Evolutionary conservation across 164 flowering plant species (phyloP), one percentile per base, ranked within the genome.

Genomic region (Piper betle): DNA sequence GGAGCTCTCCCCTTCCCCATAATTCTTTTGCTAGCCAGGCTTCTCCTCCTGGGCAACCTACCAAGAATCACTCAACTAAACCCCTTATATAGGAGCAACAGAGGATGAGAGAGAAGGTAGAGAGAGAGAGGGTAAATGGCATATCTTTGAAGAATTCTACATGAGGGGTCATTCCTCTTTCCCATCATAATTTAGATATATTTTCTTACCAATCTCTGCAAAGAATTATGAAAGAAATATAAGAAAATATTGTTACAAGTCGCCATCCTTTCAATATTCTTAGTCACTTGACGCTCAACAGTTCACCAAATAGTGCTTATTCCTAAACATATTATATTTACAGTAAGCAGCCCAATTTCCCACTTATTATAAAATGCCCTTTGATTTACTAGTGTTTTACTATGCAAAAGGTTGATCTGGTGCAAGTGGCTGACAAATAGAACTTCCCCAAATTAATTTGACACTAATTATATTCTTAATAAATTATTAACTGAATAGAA

Each of bases 1-100:
- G 96, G 91, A 19, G 81, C 72, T 53, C 93, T 68, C n/a, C 87
- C 86, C 55, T 62, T 57, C 16, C 68, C 71, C 74, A 72, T 72
- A n/a, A n/a, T 2, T 46, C 25, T 57, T 11, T 20, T n/a, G n/a
- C n/a, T n/a, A n/a, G n/a, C n/a, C n/a, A n/a, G 3, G 18, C 11
- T n/a, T 19, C 7, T 38, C 6, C n/a, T 19, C 37, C 8, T 43
- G 5, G 20, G 10, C 19, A 7, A 6, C 50, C 12, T 43, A 7
- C 62, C 20, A 4, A 17, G 46, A 50, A 48, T 38, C 58, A 53
- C 20, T 15, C 58, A 13, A 6, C 58, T n/a, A 37, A 37, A 3
- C 54, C 55, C 46, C 55, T 53, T 64, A 57, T 64, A 63, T 39
- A 42, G 20, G 15, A 37, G 41, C 3, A 19, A 12, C 6, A n/a